Base-by-base conservation (phyloP, 2,329 filamentous ascomycete species). In the Torrubiella hemipterigena region DNA sequence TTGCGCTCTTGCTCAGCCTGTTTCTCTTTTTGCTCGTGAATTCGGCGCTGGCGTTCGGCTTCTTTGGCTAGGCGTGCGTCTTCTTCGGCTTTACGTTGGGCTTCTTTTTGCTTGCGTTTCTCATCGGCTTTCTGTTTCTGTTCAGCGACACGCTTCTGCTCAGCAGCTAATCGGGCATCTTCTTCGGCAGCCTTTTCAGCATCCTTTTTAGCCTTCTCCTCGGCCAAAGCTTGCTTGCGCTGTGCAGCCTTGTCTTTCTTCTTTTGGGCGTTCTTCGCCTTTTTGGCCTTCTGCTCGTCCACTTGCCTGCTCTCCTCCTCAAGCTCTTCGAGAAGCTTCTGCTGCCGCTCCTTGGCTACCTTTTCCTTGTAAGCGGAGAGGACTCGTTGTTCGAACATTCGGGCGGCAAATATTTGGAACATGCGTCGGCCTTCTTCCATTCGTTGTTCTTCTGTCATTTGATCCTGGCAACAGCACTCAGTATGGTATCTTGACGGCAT, bases 401-500 rank as follows among this genome's bases (percentile, higher is more conserved):
- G 78, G 35, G 91, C 91, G 38, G 91, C 91, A 56, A 98, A 98
- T 54, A 98, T 96, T 55, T 98, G 91, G 53, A 98, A 98, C 91
- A 98, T 98, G 44, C 89, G 73, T 34, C 91, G 77, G 38, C 91
- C 91, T 65, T 98, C 91, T 55, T 96, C 87, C 91, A 98, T 96
- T 38, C 91, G 82, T 64, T 96, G 87, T 61, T 94, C 85, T 63
- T 96, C 89, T 31, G 86, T 95, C 84, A 96, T 91, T 42, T 81
- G 77, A 52, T 93, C 87, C 89, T 96, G 58, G 46, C 56, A 59
- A 52, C 52, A 59, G 50, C 55, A 57, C 52, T 60, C 50, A 55
- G 58, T 54, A 60, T 55, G 53, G 47, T 52, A 52, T 44, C 48
- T 44, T 41, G 51, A 54, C 43, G 52, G 53, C 50, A 55, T 52